Evolutionary conservation across 192 early-diverging fungal species (phyloP).

Genomic region (Glomus cerebriforme): DNA sequence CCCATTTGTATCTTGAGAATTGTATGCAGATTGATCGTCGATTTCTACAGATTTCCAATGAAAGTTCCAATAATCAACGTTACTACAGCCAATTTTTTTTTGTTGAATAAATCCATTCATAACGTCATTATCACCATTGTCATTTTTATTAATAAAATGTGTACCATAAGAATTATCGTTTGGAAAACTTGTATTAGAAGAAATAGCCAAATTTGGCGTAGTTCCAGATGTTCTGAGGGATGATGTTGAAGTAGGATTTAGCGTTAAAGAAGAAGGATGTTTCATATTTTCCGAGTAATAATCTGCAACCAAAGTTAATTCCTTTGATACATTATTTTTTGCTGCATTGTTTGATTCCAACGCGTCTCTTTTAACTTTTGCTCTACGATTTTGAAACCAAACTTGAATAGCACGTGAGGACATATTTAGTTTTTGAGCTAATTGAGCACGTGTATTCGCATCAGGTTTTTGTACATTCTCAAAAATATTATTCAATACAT

Average conservation of each 20-base stretch:
- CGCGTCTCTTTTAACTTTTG: slow-evolving; percentile 77
- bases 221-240: not conserved
- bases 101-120: not conserved
- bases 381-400: slow-evolving; percentile 90
- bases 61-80: not conserved
- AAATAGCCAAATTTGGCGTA: not conserved
- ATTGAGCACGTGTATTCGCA: slow-evolving; percentile 57
- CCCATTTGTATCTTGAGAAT: not conserved
- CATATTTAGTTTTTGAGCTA: slow-evolving; percentile 69
- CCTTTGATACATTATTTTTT: not conserved
- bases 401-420: slow-evolving; percentile 75
- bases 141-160: not conserved
- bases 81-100: not conserved
- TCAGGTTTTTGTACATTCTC: slow-evolving; percentile 64
- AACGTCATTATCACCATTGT: not conserved
- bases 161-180: not conserved
- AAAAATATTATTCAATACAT: slow-evolving; percentile 60
- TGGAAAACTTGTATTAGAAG: no score
- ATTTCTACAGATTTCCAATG: not conserved
- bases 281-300: not conserved
- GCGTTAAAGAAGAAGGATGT: not conserved
- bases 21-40: not conserved
- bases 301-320: slow-evolving; percentile 3
- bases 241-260: not conserved
- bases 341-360: slow-evolving; percentile 18